Evolutionary conservation across 75 land plant species (phyloP).

Genomic region (Sequoia sempervirens): DNA sequence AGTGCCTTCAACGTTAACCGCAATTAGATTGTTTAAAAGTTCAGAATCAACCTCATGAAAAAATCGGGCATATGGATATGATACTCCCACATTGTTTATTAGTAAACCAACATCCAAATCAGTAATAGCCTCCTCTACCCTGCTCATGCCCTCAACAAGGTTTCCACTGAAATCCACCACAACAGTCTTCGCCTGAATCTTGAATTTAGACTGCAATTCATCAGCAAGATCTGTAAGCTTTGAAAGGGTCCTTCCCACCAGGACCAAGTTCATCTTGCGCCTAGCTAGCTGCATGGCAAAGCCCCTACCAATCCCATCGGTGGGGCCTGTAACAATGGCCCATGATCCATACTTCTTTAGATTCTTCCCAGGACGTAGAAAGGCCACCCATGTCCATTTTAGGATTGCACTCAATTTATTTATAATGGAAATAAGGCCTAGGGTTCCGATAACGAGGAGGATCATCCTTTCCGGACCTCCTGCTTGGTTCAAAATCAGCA

Average conservation of each 20-base stretch:
- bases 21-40: slow-evolving; percentile 28
- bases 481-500: not conserved
- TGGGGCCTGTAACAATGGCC: slow-evolving; percentile 91
- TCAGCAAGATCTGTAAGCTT: slow-evolving; percentile 53
- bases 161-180: slow-evolving; percentile 69
- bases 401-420: slow-evolving; percentile 9
- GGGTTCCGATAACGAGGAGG: slow-evolving; percentile 3
- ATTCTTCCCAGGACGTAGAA: slow-evolving; percentile 61
- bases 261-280: slow-evolving; percentile 61
- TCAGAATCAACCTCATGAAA: slow-evolving; percentile 76
- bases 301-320: slow-evolving; percentile 86
- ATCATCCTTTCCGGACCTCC: slow-evolving; percentile 5
- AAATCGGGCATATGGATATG: slow-evolving; percentile 82
- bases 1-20: slow-evolving; percentile 51
- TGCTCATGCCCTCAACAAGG: slow-evolving; percentile 34
- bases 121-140: slow-evolving; percentile 34
- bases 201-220: slow-evolving; percentile 36
- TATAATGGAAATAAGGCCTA: slow-evolving; percentile 35
- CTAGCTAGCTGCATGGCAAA: slow-evolving; percentile 68
- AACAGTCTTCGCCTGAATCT: slow-evolving; percentile 41
- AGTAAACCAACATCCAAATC: slow-evolving; percentile 82
- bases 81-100: slow-evolving; percentile 81
- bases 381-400: slow-evolving; percentile 51
- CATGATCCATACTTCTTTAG: slow-evolving; percentile 75
- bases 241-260: slow-evolving; percentile 67